Evolutionary conservation across 2,329 filamentous ascomycete genomes (phyloP), one percentile per base, ranked within the genome.

Genomic region (Trichoderma gracile): DNA sequence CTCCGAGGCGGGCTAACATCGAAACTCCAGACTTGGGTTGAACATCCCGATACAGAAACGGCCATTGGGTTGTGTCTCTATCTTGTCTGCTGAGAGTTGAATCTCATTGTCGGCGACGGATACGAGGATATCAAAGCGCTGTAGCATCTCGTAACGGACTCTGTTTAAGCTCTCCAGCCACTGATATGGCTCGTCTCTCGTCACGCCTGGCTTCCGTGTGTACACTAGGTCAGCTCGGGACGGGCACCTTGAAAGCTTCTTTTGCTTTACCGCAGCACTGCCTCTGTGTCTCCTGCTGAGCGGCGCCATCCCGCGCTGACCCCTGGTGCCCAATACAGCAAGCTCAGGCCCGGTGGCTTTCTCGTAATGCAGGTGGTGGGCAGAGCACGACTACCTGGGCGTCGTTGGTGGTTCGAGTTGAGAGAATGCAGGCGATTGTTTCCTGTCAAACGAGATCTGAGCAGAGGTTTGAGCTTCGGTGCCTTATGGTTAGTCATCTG

Each of bases 1-100:
- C 19, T 50, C 61, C 61, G 61, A 64, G 19, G 25, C 61, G 61
- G 61, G 50, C 23, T 33, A 64, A 64, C n/a, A 43, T 40, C 15
- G 25, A 2, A 12, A 40, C 8, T 19, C 14, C 30, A 54, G 42
- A 55, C 27, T 42, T 17, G 2, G 30, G 14, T n/a, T 15, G n/a
- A 5, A 5, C 15, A 50, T 25, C 21, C 33, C 12, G 33, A 27
- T 52, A 6, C 46, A 12, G 33, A 38, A 3, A 2, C n/a, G 8
- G 43, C 25, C n/a, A 43, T 30, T 59, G 49, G 43, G 25, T 25
- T 47, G 19, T 9, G 27, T 25, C 6, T 43, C 5, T 25, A 40
- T 49, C 21, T 21, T 10, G 27, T 19, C 14, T 58, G 3, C 19
- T 15, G 4, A 7, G 30, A 19, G 25, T 33, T 7, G 38, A 23